phyloP scores from a whole-genome alignment of 2,329 filamentous ascomycete genomes.

The Fonsecaea erecta region DNA sequence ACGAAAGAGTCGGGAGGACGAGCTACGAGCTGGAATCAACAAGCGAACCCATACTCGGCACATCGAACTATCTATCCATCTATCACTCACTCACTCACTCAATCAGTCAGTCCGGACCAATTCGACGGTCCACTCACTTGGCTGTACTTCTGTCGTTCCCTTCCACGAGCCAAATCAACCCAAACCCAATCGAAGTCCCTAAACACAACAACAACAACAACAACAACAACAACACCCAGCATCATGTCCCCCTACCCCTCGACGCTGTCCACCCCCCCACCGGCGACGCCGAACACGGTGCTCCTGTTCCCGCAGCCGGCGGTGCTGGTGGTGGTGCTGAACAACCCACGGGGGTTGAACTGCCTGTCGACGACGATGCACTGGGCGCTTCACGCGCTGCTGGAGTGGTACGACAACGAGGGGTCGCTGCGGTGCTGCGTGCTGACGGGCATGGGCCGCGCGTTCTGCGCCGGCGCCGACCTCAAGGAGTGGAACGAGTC shows the following conservation, averaged over 20 bases:
- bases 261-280: slow-evolving; percentile 41
- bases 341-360: slow-evolving; percentile 50
- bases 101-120: no score
- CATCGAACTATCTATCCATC: no score
- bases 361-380: slow-evolving; percentile 49
- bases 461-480: slow-evolving; percentile 53
- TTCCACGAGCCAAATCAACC: no score
- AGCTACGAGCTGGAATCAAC: no score
- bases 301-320: slow-evolving; percentile 51
- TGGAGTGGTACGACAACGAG: slow-evolving; percentile 53
- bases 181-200: no score
- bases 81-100: no score
- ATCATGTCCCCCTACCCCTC: slow-evolving; percentile 3
- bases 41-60: no score
- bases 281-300: slow-evolving; percentile 41
- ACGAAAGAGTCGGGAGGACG: no score
- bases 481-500: slow-evolving; percentile 49
- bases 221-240: no score
- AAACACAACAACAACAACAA: no score
- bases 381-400: slow-evolving; percentile 47
- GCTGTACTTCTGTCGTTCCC: no score
- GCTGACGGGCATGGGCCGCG: slow-evolving; percentile 48
- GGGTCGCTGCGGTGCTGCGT: slow-evolving; percentile 48
- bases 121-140: no score
- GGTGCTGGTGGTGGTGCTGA: slow-evolving; percentile 54